Base-by-base conservation (phyloP, 192 early-diverging fungal genomes). In the Coemansia sp. region DNA sequence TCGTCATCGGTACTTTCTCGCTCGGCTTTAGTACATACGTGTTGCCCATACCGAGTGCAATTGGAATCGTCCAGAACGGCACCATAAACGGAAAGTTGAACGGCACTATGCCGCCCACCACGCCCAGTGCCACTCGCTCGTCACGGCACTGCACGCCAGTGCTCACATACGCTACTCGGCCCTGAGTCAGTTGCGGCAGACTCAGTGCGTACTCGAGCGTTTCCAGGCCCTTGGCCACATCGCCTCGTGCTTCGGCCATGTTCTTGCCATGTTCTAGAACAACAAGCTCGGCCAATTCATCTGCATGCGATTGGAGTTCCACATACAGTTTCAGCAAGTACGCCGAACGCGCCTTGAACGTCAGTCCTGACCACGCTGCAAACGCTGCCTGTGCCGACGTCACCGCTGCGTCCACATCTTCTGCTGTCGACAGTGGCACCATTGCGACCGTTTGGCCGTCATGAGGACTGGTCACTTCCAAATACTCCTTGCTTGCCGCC, bases 81-180 rank as follows among this genome's bases (percentile, higher is more conserved):
- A 93, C 90, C 90, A 92, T 92, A 62, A 90, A 85, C 4, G 91
- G 91, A 65, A 92, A 92, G 62, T 92, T 89, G 73, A 93, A 92
- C 4, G 91, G 91, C 44, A 91, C 91, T 7, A 93, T 90, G 2
- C 86, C 83, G 9, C 75, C 86, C n/a, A 90, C 89, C 19, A 92
- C 91, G 9, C 91, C 91, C 49, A 92, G 68, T 12, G 91, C 83
- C 36, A 81, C 75, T 2, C 84, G 76, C 37, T 82, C 81, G 57
- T 91, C 90, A 40, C 76, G 76, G 66, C 90, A 92, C 38, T 75
- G 66, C 12, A 91, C 85, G 6, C 88, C 87, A 52, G 85, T 72
- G 34, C 83, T 85, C 11, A 93, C 91, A 21, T 87, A 84, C 2
- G 82, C 68, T 44, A 85, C 83, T 12, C 78, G 80, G 14, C 91